Percentiles rank a stretch among this genome's conserved stretches.
phyloP scores from a whole-genome alignment of 768 basidiomycete genomes.

The Boletellus ananas region DNA sequence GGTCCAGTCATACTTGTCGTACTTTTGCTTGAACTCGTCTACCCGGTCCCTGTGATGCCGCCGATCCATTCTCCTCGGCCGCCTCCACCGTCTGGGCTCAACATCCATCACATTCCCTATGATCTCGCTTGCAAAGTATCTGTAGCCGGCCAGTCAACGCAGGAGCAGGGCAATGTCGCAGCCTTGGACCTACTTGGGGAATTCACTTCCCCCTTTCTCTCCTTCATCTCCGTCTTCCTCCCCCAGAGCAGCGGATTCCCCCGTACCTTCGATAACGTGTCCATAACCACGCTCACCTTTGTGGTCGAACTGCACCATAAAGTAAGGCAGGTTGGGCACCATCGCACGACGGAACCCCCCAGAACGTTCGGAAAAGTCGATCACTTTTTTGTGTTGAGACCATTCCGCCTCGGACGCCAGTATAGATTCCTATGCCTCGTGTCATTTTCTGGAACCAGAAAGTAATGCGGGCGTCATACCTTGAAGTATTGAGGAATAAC shows the following conservation, averaged over 20 bases:
- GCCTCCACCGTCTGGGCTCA: conserved; percentile 82
- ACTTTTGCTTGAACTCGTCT: conserved; percentile 64
- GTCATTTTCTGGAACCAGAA: conserved; percentile 8
- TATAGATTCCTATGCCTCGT: conserved; percentile 73
- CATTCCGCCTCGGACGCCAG: conserved; percentile 91
- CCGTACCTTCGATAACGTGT: conserved; percentile 93
- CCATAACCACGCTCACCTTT: conserved; percentile 98
- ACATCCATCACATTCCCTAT: conserved; percentile 88
- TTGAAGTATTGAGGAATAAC: conserved; percentile 91
- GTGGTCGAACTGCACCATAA: conserved; percentile 98
- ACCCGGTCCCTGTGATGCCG: conserved; percentile 69
- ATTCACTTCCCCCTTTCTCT: conserved; percentile 88
- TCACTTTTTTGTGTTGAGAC: conserved; percentile 97
- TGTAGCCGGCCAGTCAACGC: conserved; percentile 30
- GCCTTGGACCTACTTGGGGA: conserved; percentile 62
- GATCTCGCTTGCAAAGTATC: conserved; percentile 94
- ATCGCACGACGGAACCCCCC: conserved; percentile 94
- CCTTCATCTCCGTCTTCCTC: conserved; percentile 76
- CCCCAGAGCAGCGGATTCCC: conserved; percentile 56
- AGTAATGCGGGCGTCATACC: conserved; percentile 35
- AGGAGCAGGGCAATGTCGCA: not conserved
- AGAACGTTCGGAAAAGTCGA: conserved; percentile 85
- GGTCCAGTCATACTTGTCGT: conserved; percentile 80
- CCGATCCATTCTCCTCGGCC: conserved; percentile 72
- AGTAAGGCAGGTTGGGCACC: conserved; percentile 97